Conservation (phyloP, 2,329 filamentous ascomycete species). For the Botrytis byssoidea region DNA sequence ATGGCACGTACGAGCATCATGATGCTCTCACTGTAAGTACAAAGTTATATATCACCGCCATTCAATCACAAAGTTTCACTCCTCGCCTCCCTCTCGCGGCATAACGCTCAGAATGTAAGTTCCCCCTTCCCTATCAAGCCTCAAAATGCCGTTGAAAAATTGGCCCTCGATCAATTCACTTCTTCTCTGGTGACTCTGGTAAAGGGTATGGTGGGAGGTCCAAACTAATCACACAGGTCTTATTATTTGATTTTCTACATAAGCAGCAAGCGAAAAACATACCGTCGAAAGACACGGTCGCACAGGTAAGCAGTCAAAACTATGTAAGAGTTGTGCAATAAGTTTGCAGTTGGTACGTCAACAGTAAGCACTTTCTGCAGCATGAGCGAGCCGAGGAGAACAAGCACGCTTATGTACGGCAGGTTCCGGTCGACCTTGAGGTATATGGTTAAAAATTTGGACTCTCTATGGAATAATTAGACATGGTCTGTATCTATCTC, state of each 20-base stretch:
- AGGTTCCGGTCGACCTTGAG: background rate
- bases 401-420: background rate
- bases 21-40: background rate
- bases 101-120: background rate
- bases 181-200: background rate
- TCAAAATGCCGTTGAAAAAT: background rate
- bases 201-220: rapidly evolving
- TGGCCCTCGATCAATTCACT: background rate
- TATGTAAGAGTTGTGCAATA: background rate
- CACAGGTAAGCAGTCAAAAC: background rate
- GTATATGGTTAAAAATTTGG: background rate
- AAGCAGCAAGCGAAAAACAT: background rate
- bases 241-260: background rate
- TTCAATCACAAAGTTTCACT: too few species aligned
- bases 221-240: background rate
- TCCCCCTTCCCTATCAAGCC: background rate
- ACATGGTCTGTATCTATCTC: background rate
- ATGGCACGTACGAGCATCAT: background rate
- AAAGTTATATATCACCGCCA: background rate
- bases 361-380: rapidly evolving
- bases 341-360: background rate
- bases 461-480: background rate
- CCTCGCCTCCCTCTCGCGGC: background rate
- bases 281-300: background rate
- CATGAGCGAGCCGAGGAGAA: background rate